These are phyloP conservation scores for Neoboletus magnificus DNA, from an alignment of 768 basidiomycete species.

Conservation along the genomic window DNA sequence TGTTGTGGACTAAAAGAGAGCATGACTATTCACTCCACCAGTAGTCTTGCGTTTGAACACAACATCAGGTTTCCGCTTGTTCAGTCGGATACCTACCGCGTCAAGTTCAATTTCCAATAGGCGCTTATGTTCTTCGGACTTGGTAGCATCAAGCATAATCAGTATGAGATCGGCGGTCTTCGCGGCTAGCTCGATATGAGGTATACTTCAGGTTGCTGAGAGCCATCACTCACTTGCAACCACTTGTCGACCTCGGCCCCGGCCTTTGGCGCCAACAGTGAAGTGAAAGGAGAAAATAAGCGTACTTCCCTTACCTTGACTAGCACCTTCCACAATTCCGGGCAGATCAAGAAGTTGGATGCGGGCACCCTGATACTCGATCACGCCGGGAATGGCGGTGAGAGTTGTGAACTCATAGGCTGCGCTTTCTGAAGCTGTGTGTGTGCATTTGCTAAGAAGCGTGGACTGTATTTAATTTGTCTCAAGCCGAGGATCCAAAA, in stretches of 20 bases:
- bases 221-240: constrained; percentile 63
- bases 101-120: constrained; percentile 92
- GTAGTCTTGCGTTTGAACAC: constrained; percentile 93
- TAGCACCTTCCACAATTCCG: constrained; percentile 93
- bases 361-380: constrained; percentile 90
- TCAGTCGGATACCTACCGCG: constrained; percentile 93
- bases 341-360: constrained; percentile 95
- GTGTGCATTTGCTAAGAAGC: constrained; percentile 85
- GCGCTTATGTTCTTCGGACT: constrained; percentile 85
- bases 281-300: not conserved
- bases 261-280: constrained; percentile 38
- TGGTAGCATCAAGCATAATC: constrained; percentile 90
- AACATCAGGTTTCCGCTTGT: constrained; percentile 87
- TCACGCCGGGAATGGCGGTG: constrained; percentile 94
- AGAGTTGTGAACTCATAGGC: constrained; percentile 96
- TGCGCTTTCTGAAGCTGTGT: constrained; percentile 84
- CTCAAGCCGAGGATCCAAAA: constrained; percentile 1
- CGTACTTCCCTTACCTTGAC: constrained; percentile 48
- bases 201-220: not conserved
- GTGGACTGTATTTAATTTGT: constrained; percentile 60
- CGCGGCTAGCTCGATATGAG: constrained; percentile 46
- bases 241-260: constrained; percentile 94
- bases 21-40: constrained; percentile 65
- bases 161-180: constrained; percentile 93
- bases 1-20: not conserved